Percentiles rank a stretch among this genome's conserved stretches.
Conservation (phyloP, 2,329 filamentous ascomycete genomes). For the Gaeumannomyces sp. region DNA sequence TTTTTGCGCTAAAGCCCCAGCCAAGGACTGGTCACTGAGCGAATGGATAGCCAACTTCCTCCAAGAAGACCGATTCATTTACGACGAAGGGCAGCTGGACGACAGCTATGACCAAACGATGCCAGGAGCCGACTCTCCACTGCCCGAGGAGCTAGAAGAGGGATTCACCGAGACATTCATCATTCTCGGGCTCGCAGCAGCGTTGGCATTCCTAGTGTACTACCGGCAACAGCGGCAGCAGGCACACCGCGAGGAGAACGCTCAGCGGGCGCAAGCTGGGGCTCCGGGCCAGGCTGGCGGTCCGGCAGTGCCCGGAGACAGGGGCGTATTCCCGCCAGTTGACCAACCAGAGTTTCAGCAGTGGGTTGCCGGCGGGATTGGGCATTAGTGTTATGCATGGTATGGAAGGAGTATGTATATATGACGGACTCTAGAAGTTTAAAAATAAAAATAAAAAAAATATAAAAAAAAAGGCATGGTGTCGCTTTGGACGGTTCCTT, state of each 20-base stretch:
- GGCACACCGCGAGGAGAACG: conserved; percentile 35
- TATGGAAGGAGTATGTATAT: no score
- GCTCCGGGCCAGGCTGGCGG: conserved; percentile 6
- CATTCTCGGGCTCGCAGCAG: conserved; percentile 71
- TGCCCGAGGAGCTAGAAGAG: conserved; percentile 61
- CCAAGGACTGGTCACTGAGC: conserved; percentile 67
- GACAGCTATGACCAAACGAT: conserved; percentile 50
- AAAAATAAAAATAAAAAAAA: no score
- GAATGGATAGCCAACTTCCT: conserved; percentile 89
- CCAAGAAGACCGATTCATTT: conserved; percentile 59
- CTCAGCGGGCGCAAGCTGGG: conserved; percentile 18
- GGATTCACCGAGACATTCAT: conserved; percentile 75
- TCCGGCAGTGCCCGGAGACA: conserved; percentile 15
- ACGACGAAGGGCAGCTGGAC: conserved; percentile 55
- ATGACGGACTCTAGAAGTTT: no score
- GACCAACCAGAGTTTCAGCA: conserved; percentile 62
- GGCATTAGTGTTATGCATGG: conserved; percentile 32
- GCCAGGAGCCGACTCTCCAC: conserved; percentile 53
- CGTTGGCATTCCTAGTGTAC: conserved; percentile 72
- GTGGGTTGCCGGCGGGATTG: conserved; percentile 60
- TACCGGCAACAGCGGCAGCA: conserved; percentile 69
- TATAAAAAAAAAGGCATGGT: no score
- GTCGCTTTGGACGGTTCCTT: no score
- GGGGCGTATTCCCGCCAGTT: conserved; percentile 42
- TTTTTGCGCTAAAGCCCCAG: conserved; percentile 48